Base-by-base conservation (phyloP, 2,329 filamentous ascomycete species). In the Verticillium dahliae region DNA sequence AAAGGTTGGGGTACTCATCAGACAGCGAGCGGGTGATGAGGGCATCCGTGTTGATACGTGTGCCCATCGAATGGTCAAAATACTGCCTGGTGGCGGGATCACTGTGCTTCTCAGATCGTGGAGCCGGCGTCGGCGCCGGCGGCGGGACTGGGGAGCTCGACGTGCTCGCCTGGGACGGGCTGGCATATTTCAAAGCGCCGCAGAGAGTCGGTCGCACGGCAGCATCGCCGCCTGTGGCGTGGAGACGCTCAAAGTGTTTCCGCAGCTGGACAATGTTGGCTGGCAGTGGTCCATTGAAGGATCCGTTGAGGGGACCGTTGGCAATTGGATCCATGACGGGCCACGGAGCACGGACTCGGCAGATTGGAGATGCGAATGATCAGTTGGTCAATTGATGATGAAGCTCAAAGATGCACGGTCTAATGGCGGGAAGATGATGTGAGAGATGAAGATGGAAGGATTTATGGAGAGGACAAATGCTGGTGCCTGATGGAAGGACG, bases 11-110 rank as follows among this genome's bases (percentile, higher is more conserved):
- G 61, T 82, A 81, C 58, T 80, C 72, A 38, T 71, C 66, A 57
- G 72, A 74, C 33, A 83, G 71, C 1, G 77, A 68, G 14, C 69
- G 65, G 39, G 75, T 71, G 61, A 83, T 73, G 56, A 80, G 66
- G 3, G 73, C 67, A 63, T 81, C 76, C 3, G 79, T 81, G 68
- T 76, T 75, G 68, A 76, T 65, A 56, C 78, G 75, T 56, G 70
- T 69, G 27, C 68, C 79, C 18, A 69, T 70, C 3, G 75, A 74
- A 68, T 83, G 78, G 7, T 73, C 63, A 65, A 79, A 78, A 68
- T 72, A 79, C 6, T 66, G 58, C 33, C 66, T 61, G 13, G 70
- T 71, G 3, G 68, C 66, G 31, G 37, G 38, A 39, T 67, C 64
- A 56, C 54, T 55, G 41, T 35, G n/a, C 6, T 38, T 15, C 37